Percentiles rank a stretch among this genome's conserved stretches.
phyloP scores from a whole-genome alignment of 257 asterid genomes.

The Lycium ferocissimum region DNA sequence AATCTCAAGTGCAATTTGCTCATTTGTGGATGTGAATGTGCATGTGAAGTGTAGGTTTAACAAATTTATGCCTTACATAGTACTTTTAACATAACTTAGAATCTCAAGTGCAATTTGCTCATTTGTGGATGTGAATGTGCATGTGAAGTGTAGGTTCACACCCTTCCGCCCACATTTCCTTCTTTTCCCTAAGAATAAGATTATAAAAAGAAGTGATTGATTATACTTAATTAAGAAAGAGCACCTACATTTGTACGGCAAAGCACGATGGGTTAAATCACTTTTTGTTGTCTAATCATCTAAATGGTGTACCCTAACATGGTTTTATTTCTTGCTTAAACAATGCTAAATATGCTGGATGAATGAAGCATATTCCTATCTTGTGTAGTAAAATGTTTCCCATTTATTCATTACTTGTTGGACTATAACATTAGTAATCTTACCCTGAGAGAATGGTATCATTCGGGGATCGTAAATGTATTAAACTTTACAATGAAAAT shows the following conservation, averaged over 20 bases:
- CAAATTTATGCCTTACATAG: too few species aligned
- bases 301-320: neutral
- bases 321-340: constrained; percentile 21
- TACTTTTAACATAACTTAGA: too few species aligned
- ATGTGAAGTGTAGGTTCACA: neutral
- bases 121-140: neutral
- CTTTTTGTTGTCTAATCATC: neutral
- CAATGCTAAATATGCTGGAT: neutral
- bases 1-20: neutral
- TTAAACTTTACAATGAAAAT: neutral
- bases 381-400: neutral
- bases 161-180: neutral
- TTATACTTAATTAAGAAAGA: neutral
- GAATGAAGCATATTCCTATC: constrained; percentile 18
- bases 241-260: neutral
- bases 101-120: constrained; percentile 14
- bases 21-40: neutral
- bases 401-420: constrained; percentile 10
- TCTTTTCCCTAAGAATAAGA: neutral
- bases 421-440: neutral
- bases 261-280: constrained; percentile 22
- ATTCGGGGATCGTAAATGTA: neutral
- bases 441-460: neutral
- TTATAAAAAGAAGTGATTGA: neutral
- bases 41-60: neutral